Percentiles rank a stretch among this genome's conserved stretches.
These are phyloP conservation scores for Calonectria fujianensis DNA, from an alignment of 2,329 filamentous ascomycete species.

Conservation along the genomic window DNA sequence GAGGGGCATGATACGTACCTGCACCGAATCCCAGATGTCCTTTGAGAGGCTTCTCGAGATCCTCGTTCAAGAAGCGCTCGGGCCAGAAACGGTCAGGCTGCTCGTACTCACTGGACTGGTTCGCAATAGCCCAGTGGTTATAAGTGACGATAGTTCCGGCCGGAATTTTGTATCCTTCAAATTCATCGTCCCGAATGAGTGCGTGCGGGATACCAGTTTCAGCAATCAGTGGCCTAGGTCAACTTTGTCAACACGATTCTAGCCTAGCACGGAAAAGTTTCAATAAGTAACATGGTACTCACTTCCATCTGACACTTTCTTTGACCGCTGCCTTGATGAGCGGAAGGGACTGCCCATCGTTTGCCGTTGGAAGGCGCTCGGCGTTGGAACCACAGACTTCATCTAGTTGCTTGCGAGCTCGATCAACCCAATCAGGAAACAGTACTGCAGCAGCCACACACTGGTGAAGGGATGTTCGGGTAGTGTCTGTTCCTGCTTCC, in stretches of 20 bases:
- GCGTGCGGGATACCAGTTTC: conserved; percentile 11
- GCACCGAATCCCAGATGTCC: conserved; percentile 35
- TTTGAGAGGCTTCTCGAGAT: conserved; percentile 28
- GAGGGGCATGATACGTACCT: not conserved
- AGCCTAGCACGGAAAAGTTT: too few relatives aligned
- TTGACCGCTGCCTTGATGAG: conserved; percentile 27
- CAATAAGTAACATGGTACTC: not conserved
- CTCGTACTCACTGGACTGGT: conserved; percentile 7
- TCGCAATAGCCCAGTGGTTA: conserved; percentile 22
- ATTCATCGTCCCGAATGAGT: conserved; percentile 28
- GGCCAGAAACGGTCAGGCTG: conserved; percentile 27
- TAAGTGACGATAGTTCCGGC: conserved; percentile 31
- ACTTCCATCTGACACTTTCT: conserved; percentile 18
- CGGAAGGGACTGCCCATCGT: conserved; percentile 4
- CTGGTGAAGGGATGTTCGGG: conserved; percentile 8
- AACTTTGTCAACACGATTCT: not conserved
- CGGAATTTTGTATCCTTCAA: conserved; percentile 30
- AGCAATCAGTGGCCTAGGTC: not conserved
- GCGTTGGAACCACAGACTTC: conserved; percentile 26
- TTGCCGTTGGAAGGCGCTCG: conserved; percentile 1
- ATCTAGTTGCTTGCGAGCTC: conserved; percentile 25
- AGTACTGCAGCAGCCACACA: conserved; percentile 22
- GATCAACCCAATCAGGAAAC: conserved; percentile 27
- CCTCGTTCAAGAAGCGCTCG: conserved; percentile 21
- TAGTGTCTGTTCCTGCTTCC: conserved; percentile 33